Evolutionary conservation across 2,329 filamentous ascomycete genomes (phyloP), one percentile per base, ranked within the genome.

Genomic region (Colletotrichum graminicola): DNA sequence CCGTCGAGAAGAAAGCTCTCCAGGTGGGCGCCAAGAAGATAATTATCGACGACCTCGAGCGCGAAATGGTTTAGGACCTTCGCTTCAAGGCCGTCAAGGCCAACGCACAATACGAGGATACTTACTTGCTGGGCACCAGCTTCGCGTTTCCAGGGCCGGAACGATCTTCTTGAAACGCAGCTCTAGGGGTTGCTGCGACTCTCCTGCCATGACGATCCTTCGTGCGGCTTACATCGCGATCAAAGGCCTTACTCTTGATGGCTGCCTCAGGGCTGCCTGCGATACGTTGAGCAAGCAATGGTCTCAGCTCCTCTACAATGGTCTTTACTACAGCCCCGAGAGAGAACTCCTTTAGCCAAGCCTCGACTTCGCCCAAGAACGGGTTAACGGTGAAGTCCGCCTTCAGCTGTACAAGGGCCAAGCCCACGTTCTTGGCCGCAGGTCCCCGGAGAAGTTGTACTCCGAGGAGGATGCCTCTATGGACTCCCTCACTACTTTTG

Each of bases 1-100:
- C 87, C 67, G 92, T 91, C 62, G 88, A 92, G 82, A 86, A 86
- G 76, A 94, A 94, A 86, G 72, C 72, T 52, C 72, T 73, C 45
- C 68, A 72, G 67, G 66, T 73, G 4, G 68, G 72, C 26, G 65
- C 72, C 39, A 56, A 66, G 63, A 72, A 66, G 59, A 86, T 90
- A 76, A 79, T 85, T 73, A 83, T 89, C 73, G 84, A 87, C 66
- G 88, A 95, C 80, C 84, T 94, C 60, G 87, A 89, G 75, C 85
- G 86, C 76, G 91, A 93, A 80, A 93, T 95, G 77, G 87, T 95
- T 73, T 91, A 94, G 75, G 87, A 94, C 81, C 86, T 94, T 41
- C 91, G 91, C 84, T 94, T 91, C 86, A 91, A 89, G 65, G 92
- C 92, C 70, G 89, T 94, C 10, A 10, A 16, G 14, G 12, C 75